Conservation (phyloP, 192 early-diverging fungal genomes). For the Entomortierella parvispora region DNA sequence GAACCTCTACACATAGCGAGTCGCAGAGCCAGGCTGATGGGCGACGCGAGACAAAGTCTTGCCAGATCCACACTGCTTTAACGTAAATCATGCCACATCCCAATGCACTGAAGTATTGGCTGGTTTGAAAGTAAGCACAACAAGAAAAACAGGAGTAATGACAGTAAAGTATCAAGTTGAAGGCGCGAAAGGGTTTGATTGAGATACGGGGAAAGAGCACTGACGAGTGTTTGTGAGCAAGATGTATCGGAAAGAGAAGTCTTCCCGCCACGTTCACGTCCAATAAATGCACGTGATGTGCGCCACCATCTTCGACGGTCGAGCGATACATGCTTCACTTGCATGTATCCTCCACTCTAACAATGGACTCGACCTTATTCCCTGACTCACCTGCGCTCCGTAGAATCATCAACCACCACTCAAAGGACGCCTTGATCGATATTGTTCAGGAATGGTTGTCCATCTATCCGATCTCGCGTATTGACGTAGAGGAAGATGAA, state of each 20-base stretch:
- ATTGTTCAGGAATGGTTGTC: constrained; percentile 43
- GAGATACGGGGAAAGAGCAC: too few relatives aligned
- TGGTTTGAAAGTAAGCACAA: constrained; percentile 22
- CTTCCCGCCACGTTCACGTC: too few relatives aligned
- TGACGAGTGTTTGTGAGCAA: neutral
- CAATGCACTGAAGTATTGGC: constrained; percentile 22
- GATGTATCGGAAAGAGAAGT: too few relatives aligned
- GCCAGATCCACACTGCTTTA: constrained; percentile 14
- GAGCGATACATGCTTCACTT: too few relatives aligned
- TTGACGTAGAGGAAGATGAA: constrained; percentile 15
- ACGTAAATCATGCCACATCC: constrained; percentile 16
- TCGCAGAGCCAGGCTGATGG: constrained; percentile 22
- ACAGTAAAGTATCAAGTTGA: neutral
- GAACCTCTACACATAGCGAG: constrained; percentile 24
- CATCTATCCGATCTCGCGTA: constrained; percentile 19
- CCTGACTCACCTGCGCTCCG: constrained; percentile 44
- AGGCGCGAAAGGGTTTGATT: too few relatives aligned
- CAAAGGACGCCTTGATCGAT: constrained; percentile 49
- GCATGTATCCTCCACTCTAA: too few relatives aligned
- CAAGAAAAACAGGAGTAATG: neutral
- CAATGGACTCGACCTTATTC: constrained; percentile 17
- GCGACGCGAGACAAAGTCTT: constrained; percentile 12
- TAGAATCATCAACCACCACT: constrained; percentile 48
- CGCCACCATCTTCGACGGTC: too few relatives aligned
- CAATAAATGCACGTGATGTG: too few relatives aligned